Percentiles rank a stretch among this genome's conserved stretches.
Evolutionary conservation across 2,329 filamentous ascomycete species (phyloP).

Genomic region (Akanthomyces lecanii): DNA sequence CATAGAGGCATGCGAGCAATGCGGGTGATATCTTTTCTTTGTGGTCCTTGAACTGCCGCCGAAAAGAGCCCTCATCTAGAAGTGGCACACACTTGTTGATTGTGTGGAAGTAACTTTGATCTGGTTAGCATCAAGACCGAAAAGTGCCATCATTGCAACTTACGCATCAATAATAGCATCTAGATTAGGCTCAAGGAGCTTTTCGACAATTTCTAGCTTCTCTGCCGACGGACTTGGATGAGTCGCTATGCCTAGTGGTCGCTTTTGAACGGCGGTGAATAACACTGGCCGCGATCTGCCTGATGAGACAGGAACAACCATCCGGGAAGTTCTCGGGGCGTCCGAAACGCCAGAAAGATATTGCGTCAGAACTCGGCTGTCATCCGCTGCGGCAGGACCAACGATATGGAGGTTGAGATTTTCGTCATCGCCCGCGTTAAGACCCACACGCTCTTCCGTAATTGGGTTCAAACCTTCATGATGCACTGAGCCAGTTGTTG

Average conservation of each 20-base stretch:
- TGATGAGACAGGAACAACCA: slow-evolving; percentile 29
- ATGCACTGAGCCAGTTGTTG: too few species aligned
- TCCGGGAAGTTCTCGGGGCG: slow-evolving; percentile 26
- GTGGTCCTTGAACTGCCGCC: slow-evolving; percentile 40
- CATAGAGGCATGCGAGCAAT: slow-evolving; percentile 54
- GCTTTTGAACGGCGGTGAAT: slow-evolving; percentile 44
- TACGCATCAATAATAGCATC: slow-evolving; percentile 47
- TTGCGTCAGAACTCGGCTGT: slow-evolving; percentile 57
- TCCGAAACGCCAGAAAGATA: slow-evolving; percentile 42
- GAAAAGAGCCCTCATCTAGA: slow-evolving; percentile 52
- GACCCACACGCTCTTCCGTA: background rate
- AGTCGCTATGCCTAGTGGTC: slow-evolving; percentile 40
- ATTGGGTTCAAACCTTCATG: fast-evolving
- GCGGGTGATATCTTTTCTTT: slow-evolving; percentile 51
- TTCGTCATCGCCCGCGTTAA: slow-evolving; percentile 33
- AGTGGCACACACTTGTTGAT: slow-evolving; percentile 59
- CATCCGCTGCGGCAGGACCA: slow-evolving; percentile 54
- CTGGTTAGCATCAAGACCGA: background rate
- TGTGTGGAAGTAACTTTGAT: slow-evolving; percentile 47
- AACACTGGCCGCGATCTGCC: slow-evolving; percentile 36
- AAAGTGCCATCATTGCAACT: slow-evolving; percentile 19
- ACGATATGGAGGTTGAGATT: slow-evolving; percentile 50
- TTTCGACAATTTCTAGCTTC: slow-evolving; percentile 54
- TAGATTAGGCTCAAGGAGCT: slow-evolving; percentile 52
- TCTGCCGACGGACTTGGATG: slow-evolving; percentile 36